A percentile compares a stretch with the other conserved stretches of the same genome.
Conservation (phyloP, 495 filamentous ascomycete genomes). For the Aspergillus olivimuriae region DNA sequence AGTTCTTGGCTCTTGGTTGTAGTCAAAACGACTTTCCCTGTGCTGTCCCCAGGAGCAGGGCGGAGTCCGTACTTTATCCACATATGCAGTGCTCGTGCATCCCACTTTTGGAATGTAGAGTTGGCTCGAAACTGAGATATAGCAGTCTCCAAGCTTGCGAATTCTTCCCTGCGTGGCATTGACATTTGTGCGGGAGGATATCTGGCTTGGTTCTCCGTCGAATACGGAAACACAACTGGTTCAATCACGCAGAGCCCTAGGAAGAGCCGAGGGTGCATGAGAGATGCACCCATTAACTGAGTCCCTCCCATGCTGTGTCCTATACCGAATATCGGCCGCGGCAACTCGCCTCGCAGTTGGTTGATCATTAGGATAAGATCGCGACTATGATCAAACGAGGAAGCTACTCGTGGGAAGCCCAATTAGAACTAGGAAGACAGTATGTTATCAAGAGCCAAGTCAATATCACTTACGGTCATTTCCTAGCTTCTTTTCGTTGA, state of each 20-base stretch:
- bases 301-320: constrained; percentile 72
- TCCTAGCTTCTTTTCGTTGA: background rate
- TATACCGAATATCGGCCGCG: constrained; percentile 64
- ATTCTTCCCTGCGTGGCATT: constrained; percentile 3
- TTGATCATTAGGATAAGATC: constrained; percentile 71
- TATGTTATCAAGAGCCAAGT: too few relatives aligned
- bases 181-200: background rate
- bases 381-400: constrained; percentile 67
- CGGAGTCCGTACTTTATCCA: constrained; percentile 6
- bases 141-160: too few relatives aligned
- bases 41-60: background rate
- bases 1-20: background rate
- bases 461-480: background rate
- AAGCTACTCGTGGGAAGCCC: too few relatives aligned
- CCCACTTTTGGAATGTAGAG: background rate
- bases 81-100: constrained; percentile 1
- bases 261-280: background rate
- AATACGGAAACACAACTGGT: too few relatives aligned
- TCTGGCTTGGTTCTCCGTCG: too few relatives aligned
- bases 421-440: too few relatives aligned
- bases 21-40: background rate
- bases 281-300: constrained; percentile 34
- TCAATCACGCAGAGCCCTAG: constrained; percentile 22
- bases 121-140: background rate
- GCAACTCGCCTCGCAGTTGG: constrained; percentile 59